Evolutionary conservation across 306 rosid genomes (phyloP).

Genomic region (Erythrophleum fordii): DNA sequence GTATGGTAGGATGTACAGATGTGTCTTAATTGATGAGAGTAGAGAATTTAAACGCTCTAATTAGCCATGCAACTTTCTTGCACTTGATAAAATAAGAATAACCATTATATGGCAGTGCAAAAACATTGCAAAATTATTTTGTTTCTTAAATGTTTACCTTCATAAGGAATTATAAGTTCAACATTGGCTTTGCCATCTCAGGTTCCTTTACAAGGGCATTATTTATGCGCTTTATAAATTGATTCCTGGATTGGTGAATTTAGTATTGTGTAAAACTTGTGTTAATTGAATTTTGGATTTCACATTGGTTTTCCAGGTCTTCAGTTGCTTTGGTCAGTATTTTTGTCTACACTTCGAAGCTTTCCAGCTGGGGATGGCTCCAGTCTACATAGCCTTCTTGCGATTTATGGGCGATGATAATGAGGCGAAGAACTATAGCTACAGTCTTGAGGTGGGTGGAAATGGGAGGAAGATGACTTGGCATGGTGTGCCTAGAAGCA

Average conservation of each 20-base stretch:
- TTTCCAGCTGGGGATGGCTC: slow-evolving; percentile 87
- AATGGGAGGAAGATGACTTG: slow-evolving; percentile 91
- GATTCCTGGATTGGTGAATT: background rate
- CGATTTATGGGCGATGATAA: slow-evolving; percentile 93
- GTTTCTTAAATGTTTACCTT: background rate
- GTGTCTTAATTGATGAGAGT: slow-evolving; percentile 17
- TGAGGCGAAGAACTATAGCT: slow-evolving; percentile 88
- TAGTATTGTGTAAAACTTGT: background rate
- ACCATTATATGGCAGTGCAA: background rate
- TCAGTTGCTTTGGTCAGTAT: slow-evolving; percentile 89
- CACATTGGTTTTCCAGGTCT: slow-evolving; percentile 60
- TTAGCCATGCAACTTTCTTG: background rate
- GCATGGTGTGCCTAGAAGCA: slow-evolving; percentile 94
- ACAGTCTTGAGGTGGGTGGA: slow-evolving; percentile 93
- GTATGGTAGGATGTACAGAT: background rate
- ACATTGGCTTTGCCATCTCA: background rate
- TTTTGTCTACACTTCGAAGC: slow-evolving; percentile 95
- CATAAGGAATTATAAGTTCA: background rate
- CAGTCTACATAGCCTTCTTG: slow-evolving; percentile 89
- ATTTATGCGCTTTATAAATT: background rate
- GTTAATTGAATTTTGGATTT: slow-evolving; percentile 30
- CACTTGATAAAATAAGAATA: slow-evolving; percentile 3
- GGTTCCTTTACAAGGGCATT: slow-evolving; percentile 1
- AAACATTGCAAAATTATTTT: background rate
- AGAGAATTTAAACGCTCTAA: slow-evolving; percentile 19